These are phyloP conservation scores for Trichoderma semiorbis DNA, from an alignment of 2,329 filamentous ascomycete species.

Conservation along the genomic window DNA sequence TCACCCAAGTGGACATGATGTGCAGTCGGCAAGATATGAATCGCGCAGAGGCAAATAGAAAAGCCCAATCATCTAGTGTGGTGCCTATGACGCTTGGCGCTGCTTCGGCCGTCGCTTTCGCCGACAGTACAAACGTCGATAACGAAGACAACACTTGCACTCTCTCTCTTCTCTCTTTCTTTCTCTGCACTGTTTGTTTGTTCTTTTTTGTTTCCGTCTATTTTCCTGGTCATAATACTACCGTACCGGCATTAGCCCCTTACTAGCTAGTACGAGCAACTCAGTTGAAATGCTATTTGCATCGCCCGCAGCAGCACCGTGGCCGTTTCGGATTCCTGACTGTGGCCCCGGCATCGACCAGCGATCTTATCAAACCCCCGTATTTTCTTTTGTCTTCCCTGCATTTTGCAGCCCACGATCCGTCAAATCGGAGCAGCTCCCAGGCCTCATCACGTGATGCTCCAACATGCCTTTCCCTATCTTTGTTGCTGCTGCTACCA, in stretches of 20 bases:
- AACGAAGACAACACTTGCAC: not conserved
- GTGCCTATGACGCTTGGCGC: not conserved
- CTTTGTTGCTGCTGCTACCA: not conserved
- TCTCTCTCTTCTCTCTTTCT: not conserved
- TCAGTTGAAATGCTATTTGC: not conserved
- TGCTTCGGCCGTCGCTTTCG: constrained; percentile 2
- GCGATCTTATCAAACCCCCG: constrained; percentile 3
- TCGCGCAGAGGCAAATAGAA: not conserved
- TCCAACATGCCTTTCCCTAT: not conserved
- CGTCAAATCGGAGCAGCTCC: constrained; percentile 12
- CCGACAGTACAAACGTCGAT: not conserved
- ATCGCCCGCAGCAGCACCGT: constrained; percentile 9
- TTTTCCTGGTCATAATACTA: not conserved
- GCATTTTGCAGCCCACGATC: not conserved
- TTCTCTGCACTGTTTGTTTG: not conserved
- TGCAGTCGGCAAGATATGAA: not conserved
- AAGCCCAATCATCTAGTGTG: not conserved
- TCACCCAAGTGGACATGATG: not conserved
- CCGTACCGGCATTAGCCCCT: not conserved
- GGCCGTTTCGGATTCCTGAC: constrained; percentile 4
- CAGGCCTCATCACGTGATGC: not conserved
- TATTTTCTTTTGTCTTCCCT: not conserved
- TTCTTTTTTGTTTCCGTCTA: not conserved
- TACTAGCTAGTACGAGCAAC: not conserved
- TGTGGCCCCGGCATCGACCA: not conserved